phyloP scores from a whole-genome alignment of 2,329 filamentous ascomycete genomes.

The Uncinocarpus reesii region DNA sequence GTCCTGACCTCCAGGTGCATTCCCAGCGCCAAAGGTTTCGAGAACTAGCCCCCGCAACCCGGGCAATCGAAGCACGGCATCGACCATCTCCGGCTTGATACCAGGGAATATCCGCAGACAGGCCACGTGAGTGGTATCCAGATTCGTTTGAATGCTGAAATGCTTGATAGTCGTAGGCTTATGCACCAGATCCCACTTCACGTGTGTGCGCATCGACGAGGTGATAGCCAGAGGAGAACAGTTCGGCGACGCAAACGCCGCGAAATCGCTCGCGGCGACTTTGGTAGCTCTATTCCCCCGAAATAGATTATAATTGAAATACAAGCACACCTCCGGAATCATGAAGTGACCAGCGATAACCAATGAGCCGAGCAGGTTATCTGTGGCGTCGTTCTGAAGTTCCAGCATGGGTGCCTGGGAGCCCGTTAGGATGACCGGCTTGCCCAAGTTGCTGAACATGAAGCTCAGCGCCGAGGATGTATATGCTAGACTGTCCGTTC shows the following conservation, averaged over 20 bases:
- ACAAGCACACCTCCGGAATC: constrained; percentile 85
- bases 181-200: constrained; percentile 68
- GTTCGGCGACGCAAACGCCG: constrained; percentile 84
- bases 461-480: constrained; percentile 84
- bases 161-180: constrained; percentile 63
- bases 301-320: constrained; percentile 86
- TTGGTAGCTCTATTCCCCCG: constrained; percentile 83
- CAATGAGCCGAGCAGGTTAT: constrained; percentile 78
- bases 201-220: constrained; percentile 67
- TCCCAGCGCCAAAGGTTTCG: constrained; percentile 88
- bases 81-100: constrained; percentile 87
- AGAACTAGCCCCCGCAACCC: constrained; percentile 71
- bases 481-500: constrained; percentile 81
- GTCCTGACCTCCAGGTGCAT: constrained; percentile 72
- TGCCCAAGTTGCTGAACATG: constrained; percentile 83
- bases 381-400: constrained; percentile 80
- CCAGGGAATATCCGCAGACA: constrained; percentile 85
- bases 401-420: constrained; percentile 80
- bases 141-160: constrained; percentile 61
- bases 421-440: constrained; percentile 78
- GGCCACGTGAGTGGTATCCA: constrained; percentile 80
- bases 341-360: constrained; percentile 87
- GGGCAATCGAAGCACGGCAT: constrained; percentile 67
- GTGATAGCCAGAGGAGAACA: constrained; percentile 70
- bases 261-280: constrained; percentile 73